These are phyloP conservation scores for Ligustrum vulgare DNA, from an alignment of 257 asterid species.

Conservation along the genomic window DNA sequence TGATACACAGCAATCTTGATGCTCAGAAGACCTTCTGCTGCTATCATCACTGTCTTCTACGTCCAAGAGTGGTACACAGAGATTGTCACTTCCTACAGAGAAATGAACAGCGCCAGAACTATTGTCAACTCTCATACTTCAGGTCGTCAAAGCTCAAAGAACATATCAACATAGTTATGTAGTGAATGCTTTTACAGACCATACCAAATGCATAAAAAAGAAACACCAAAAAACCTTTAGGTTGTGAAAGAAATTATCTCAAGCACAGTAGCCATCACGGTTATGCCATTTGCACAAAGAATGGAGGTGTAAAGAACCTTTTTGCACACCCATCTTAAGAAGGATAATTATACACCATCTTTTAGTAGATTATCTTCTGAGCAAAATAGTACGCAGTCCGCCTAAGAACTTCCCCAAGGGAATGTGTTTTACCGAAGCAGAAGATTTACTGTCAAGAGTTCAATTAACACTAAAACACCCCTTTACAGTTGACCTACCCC, in stretches of 20 bases:
- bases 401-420: neutral
- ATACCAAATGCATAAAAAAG: neutral
- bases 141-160: slow-evolving; percentile 6
- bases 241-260: neutral
- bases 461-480: neutral
- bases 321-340: neutral
- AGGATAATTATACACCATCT: neutral
- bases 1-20: slow-evolving; percentile 57
- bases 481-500: neutral
- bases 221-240: neutral
- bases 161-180: slow-evolving; percentile 12
- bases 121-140: slow-evolving; percentile 6
- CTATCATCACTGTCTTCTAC: slow-evolving; percentile 76
- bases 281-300: neutral
- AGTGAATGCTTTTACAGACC: neutral
- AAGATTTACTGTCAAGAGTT: neutral
- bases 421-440: neutral
- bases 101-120: slow-evolving; percentile 13
- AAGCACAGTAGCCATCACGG: neutral
- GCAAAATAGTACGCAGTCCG: neutral
- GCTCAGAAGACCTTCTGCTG: slow-evolving; percentile 65
- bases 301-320: neutral
- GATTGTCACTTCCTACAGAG: slow-evolving; percentile 56
- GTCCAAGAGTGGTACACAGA: slow-evolving; percentile 70
- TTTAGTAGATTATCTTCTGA: neutral